These are phyloP conservation scores for Annona squamosa DNA, from an alignment of 164 flowering plant genomes.

Conservation along the genomic window DNA sequence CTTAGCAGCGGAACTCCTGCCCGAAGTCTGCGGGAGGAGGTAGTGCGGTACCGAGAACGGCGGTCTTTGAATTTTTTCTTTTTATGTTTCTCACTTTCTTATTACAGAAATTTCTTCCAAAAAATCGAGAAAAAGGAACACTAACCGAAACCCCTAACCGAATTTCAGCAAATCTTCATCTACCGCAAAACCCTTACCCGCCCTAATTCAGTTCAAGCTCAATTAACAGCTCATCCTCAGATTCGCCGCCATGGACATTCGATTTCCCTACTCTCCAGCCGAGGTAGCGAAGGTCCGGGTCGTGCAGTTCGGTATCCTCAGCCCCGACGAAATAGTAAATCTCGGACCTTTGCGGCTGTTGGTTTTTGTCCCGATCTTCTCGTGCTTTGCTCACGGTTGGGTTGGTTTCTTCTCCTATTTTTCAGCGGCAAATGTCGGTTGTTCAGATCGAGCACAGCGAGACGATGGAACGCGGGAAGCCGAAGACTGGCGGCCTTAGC, in stretches of 20 bases:
- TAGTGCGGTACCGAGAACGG: too few relatives aligned
- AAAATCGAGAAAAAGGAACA: too few relatives aligned
- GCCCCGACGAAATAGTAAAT: constrained; percentile 75
- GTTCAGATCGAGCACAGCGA: constrained; percentile 89
- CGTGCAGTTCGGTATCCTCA: constrained; percentile 78
- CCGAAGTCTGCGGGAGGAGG: too few relatives aligned
- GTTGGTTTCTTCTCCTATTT: constrained; percentile 1
- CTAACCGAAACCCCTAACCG: background rate
- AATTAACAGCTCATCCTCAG: background rate
- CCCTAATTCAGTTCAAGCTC: background rate
- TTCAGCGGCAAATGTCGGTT: constrained; percentile 99
- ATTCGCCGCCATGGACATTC: constrained; percentile 48
- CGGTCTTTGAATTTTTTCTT: too few relatives aligned
- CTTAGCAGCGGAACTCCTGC: too few relatives aligned
- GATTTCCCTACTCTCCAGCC: constrained; percentile 72
- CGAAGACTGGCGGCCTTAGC: constrained; percentile 77
- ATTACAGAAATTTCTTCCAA: background rate
- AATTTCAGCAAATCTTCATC: background rate
- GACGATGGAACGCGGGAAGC: constrained; percentile 94
- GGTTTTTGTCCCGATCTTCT: background rate
- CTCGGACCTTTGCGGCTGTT: background rate
- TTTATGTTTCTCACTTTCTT: too few relatives aligned
- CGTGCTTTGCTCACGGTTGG: background rate
- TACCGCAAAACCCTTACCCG: background rate
- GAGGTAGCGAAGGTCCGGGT: constrained; percentile 66